Base-by-base conservation (phyloP, 164 flowering plant species). In the Chimonanthus salicifolius region DNA sequence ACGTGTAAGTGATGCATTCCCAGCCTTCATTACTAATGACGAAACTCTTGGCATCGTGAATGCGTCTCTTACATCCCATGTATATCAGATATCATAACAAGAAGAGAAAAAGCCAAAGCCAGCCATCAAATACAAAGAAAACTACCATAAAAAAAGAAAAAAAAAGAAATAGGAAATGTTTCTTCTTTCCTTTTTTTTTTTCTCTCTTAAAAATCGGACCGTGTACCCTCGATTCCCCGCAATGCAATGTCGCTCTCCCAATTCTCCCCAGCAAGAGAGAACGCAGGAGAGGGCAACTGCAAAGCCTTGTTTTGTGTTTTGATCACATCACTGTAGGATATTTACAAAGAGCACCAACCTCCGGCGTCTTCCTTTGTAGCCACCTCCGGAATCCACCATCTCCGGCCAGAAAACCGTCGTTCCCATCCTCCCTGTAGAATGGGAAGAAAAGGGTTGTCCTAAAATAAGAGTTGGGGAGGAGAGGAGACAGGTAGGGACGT, bases 141-240 rank as follows among this genome's bases (percentile, higher is more conserved):
- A 7, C 15, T 46, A 65, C 16, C 44, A 8, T 16, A 47, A 67
- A 5, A 3, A 64, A 43, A 64, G 15, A 64, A 7, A 44, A 16
- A 65, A 16, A 65, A 43, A n/a, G n/a, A n/a, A 20, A 44, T 11
- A 65, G 15, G 45, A 44, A 66, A 66, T 1, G 33, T 33, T 33
- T 45, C n/a, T 66, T 43, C 6, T 44, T 47, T 33, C 47, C n/a
- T 66, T 43, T 13, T 44, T 47, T n/a, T 66, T 10, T 66, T 43
- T 43, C 48, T 63, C 18, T 16, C 8, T 15, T 11, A 47, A 51
- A 74, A 84, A 74, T 87, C 94, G 94, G 94, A 90, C 94, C 94
- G 88, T 72, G 66, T 82, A 86, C 92, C 89, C 89, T 87, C 90
- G 79, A 66, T 90, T 87, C 94, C 94, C 94, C 89, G 87, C 87